These are phyloP conservation scores for Lyophyllum atratum DNA, from an alignment of 768 basidiomycete species.

Conservation along the genomic window DNA sequence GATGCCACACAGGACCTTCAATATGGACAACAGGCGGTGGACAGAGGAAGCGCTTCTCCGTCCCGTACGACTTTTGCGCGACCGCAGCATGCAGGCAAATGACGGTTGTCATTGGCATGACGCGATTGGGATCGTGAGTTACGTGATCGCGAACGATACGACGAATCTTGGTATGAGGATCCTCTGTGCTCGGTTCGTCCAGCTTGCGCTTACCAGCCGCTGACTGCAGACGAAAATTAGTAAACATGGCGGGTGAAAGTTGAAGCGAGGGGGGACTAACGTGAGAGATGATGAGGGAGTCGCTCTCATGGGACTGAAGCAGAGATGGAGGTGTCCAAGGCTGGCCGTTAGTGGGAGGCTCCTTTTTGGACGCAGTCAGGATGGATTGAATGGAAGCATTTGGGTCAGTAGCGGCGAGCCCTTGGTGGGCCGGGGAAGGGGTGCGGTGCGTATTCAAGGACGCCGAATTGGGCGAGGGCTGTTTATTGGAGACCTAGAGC, in stretches of 20 bases:
- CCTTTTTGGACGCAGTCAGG: slow-evolving; percentile 50
- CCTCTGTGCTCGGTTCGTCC: slow-evolving; percentile 64
- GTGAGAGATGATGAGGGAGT: slow-evolving; percentile 34
- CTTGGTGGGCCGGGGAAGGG: slow-evolving; percentile 22
- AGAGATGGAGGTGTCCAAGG: slow-evolving; percentile 33
- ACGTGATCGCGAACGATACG: slow-evolving; percentile 84
- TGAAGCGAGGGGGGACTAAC: slow-evolving; percentile 26
- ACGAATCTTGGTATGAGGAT: slow-evolving; percentile 76
- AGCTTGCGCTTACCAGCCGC: slow-evolving; percentile 74
- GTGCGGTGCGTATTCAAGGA: slow-evolving; percentile 24
- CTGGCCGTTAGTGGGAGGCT: slow-evolving; percentile 41
- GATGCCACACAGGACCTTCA: slow-evolving; percentile 84
- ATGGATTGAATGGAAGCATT: slow-evolving; percentile 53
- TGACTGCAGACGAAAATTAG: slow-evolving; percentile 22
- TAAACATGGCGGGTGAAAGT: slow-evolving; percentile 2
- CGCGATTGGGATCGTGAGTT: slow-evolving; percentile 70
- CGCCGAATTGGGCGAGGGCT: slow-evolving; percentile 20
- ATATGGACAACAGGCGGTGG: slow-evolving; percentile 94
- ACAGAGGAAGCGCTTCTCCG: slow-evolving; percentile 92
- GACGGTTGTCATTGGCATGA: slow-evolving; percentile 89
- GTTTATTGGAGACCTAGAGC: slow-evolving; percentile 31
- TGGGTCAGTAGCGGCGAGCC: slow-evolving; percentile 36
- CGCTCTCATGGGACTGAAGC: slow-evolving; percentile 30
- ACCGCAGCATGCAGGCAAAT: slow-evolving; percentile 90
- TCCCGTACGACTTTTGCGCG: slow-evolving; percentile 95